Evolutionary conservation across 75 land plant genomes (phyloP), one percentile per base, ranked within the genome.

Genomic region (Selaginella moellendorffii): DNA sequence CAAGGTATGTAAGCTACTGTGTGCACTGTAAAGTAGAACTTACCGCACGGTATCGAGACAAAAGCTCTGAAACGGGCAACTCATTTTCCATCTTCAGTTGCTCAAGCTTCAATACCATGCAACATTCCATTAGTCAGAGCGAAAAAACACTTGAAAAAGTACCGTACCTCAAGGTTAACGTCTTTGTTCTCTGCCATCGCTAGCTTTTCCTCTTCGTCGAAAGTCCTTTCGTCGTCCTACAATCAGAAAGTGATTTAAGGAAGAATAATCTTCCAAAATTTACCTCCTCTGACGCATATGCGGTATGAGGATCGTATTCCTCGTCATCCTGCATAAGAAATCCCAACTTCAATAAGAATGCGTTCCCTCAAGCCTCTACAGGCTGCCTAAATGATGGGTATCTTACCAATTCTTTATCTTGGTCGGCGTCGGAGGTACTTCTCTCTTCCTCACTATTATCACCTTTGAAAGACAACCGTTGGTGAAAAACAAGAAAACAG

Each of bases 201-300:
- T 63, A 87, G 22, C 66, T 77, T 75, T 69, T 87, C 93, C 74
- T 91, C 97, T 69, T 91, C 93, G 17, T 64, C 71, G 29, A 91
- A 63, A 2, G 97, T 91, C 36, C 81, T 63, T 68, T 91, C 97
- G 71, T 90, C 97, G 78, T 91, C 97, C 88, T 85, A 53, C 36
- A 28, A 71, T 51, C 0, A 54, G 20, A 61, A 54, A 19, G n/a
- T n/a, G n/a, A n/a, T n/a, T n/a, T n/a, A n/a, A n/a, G n/a, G n/a
- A n/a, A n/a, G n/a, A n/a, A n/a, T n/a, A n/a, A n/a, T n/a, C n/a
- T n/a, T n/a, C n/a, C n/a, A n/a, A n/a, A n/a, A n/a, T 24, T 21
- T 77, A 77, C 79, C 78, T 75, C 78, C 31, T 83, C 90, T 60
- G 79, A 78, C 56, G 72, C 86, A 28, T 65, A 69, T 53, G 65